Evolutionary conservation across 306 rosid genomes (phyloP).

Genomic region (Delonix regia): DNA sequence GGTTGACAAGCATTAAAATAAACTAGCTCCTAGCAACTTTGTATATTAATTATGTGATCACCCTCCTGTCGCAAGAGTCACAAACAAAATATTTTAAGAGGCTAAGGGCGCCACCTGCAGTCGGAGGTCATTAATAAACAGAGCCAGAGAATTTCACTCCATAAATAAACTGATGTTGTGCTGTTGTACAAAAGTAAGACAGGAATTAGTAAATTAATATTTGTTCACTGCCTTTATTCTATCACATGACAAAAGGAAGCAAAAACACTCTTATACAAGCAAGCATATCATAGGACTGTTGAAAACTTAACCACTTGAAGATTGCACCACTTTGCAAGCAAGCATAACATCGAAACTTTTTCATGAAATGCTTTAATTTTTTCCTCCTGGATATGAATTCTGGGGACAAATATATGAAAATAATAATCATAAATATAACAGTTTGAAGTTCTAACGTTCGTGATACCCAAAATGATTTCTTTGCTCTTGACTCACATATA

Average conservation of each 20-base stretch:
- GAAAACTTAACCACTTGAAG: conserved; percentile 11
- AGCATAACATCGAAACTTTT: conserved; percentile 24
- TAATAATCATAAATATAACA: neutral
- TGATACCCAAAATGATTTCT: neutral
- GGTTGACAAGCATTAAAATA: neutral
- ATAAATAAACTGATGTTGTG: neutral
- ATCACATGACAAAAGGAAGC: conserved; percentile 32
- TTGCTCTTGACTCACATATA: neutral
- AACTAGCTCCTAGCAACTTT: neutral
- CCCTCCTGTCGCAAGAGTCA: too few relatives aligned
- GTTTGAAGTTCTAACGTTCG: neutral
- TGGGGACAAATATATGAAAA: neutral
- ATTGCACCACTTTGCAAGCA: conserved; percentile 46
- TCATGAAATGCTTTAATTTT: neutral
- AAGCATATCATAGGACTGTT: conserved; percentile 36
- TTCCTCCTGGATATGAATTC: neutral
- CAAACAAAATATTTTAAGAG: neutral
- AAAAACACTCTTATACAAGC: conserved; percentile 36
- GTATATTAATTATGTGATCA: too few relatives aligned
- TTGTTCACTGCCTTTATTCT: conserved; percentile 42
- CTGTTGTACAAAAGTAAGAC: conserved; percentile 2
- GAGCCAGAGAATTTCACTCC: too few relatives aligned
- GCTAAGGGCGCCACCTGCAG: neutral
- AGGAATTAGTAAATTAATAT: neutral
- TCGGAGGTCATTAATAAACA: neutral